Evolutionary conservation across 2,329 filamentous ascomycete genomes (phyloP).

Genomic region (Beauveria bassiana): DNA sequence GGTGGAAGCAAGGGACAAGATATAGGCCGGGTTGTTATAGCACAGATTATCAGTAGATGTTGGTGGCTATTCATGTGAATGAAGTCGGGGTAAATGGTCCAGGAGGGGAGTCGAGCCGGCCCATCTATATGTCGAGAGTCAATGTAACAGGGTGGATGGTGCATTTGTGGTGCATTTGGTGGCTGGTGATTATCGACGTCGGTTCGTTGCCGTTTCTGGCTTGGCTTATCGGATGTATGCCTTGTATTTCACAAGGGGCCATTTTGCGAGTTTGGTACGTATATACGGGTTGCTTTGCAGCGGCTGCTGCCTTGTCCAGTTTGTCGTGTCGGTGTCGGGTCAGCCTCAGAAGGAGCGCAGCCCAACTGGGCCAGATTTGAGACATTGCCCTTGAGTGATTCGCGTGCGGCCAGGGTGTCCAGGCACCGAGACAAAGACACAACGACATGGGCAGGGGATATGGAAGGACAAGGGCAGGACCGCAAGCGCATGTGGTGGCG

Average conservation of each 20-base stretch:
- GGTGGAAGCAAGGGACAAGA: background rate
- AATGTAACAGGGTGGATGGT: background rate
- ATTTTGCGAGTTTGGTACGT: too few relatives aligned
- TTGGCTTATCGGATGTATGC: background rate
- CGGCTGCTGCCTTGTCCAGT: background rate
- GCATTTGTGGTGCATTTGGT: background rate
- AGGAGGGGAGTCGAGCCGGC: background rate
- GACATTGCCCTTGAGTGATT: slow-evolving; percentile 3
- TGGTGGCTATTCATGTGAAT: background rate
- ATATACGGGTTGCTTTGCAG: too few relatives aligned
- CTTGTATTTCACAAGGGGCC: background rate
- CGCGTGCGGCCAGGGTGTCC: background rate
- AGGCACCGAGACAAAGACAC: background rate
- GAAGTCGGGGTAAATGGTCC: background rate
- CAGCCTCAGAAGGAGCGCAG: background rate
- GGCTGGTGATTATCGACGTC: background rate
- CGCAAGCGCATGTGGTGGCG: slow-evolving; percentile 9
- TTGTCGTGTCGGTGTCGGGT: background rate
- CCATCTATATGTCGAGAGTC: background rate
- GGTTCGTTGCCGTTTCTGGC: background rate
- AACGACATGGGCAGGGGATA: background rate
- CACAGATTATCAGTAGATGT: background rate
- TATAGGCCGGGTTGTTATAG: background rate
- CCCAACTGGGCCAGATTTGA: slow-evolving; percentile 1
- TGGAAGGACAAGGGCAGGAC: background rate